Conservation (phyloP, 345 rosid species). For the Conringia planisiliqua region DNA sequence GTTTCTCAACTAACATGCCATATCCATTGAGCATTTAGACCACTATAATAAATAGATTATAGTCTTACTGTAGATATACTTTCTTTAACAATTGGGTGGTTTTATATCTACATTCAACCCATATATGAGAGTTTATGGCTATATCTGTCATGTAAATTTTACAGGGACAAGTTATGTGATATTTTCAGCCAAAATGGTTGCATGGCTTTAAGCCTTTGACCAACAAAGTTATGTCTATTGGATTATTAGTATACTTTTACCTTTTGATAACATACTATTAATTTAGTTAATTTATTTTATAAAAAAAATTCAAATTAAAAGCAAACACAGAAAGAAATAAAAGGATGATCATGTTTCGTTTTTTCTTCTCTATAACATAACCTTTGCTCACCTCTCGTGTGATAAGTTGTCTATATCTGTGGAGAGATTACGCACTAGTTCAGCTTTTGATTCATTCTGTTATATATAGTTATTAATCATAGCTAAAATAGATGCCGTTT, state of each 20-base stretch:
- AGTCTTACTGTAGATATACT: background rate
- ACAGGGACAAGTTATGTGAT: background rate
- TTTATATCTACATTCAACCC: background rate
- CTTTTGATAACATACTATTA: background rate
- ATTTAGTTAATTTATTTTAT: no score
- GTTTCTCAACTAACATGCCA: background rate
- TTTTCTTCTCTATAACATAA: background rate
- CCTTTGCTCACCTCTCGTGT: background rate
- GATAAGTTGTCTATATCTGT: background rate
- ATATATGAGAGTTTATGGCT: background rate
- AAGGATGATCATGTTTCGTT: background rate
- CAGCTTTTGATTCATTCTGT: background rate
- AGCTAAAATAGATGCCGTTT: background rate
- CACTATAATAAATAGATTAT: background rate
- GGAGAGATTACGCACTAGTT: background rate
- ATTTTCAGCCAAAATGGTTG: background rate
- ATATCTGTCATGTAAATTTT: background rate
- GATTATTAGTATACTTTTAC: background rate
- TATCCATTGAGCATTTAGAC: background rate
- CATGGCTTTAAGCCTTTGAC: background rate
- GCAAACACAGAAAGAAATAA: background rate
- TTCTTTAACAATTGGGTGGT: background rate
- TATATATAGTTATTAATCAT: background rate
- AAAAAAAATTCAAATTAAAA: no score
- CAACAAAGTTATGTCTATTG: background rate